Evolutionary conservation across 441 rosid genomes (phyloP).

Genomic region (Capsella rubella): DNA sequence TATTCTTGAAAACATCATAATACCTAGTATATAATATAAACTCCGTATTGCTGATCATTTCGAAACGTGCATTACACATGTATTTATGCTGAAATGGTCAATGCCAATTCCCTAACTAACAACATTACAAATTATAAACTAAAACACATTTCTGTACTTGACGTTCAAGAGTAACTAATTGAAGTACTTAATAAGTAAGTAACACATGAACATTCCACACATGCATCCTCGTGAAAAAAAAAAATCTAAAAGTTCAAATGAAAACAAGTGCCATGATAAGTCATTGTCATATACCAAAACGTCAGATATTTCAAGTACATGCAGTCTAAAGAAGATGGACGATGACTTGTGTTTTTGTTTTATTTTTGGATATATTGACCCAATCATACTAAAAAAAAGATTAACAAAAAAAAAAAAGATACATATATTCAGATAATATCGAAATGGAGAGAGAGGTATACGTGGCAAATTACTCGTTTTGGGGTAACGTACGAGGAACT

Average conservation of each 20-base stretch:
- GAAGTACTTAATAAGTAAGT: background rate
- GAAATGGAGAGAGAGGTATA: slow-evolving; percentile 15
- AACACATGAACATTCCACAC: background rate
- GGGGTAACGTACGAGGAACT: slow-evolving; percentile 45
- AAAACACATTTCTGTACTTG: background rate
- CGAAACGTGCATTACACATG: too few species aligned
- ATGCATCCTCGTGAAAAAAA: background rate
- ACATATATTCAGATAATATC: slow-evolving; percentile 15
- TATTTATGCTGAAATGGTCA: too few species aligned
- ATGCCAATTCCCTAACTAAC: too few species aligned
- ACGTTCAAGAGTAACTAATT: too few species aligned
- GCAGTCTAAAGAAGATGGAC: background rate
- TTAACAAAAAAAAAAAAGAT: background rate
- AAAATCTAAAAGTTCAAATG: background rate
- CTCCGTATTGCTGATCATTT: too few species aligned
- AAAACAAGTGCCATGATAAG: background rate
- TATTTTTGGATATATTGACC: background rate
- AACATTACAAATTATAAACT: too few species aligned
- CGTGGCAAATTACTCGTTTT: slow-evolving; percentile 40
- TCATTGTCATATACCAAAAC: too few species aligned
- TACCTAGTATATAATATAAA: background rate
- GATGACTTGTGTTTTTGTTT: background rate
- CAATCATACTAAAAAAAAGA: background rate
- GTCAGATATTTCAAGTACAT: background rate
- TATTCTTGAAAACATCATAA: background rate